Base-by-base conservation (phyloP, 148 eudicot genomes). In the Gaultheria prostrata region DNA sequence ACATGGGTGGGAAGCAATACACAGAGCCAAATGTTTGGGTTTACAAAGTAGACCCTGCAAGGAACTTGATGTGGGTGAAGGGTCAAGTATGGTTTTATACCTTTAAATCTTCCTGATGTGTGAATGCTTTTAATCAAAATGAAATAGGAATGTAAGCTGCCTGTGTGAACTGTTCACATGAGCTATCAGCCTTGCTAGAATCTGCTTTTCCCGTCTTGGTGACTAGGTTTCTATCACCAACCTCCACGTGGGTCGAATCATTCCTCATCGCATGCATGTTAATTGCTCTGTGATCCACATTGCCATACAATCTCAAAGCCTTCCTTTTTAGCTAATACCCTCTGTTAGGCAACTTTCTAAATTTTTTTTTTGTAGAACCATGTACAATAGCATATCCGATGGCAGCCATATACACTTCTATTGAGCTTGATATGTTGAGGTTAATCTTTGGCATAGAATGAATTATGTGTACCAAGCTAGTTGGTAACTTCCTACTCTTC, bases 61-160 rank as follows among this genome's bases (percentile, higher is more conserved):
- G 99, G 87, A 97, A 94, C 89, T 86, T 97, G 87, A 89, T 93
- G 89, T 97, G 97, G 98, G 97, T 97, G 49, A 92, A 72, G 91
- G 99, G 98, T 93, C 99, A 93, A 83, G 99, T 94, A 89, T 57
- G 92, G 51, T 84, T 85, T 86, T 72, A 51, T 77, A 8, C 65
- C 72, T 33, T 59, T 32, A 46, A 67, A 45, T 50, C 83, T 59
- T 70, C 65, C n/a, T 21, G 51, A 39, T 6, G 2, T 80, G 50
- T 43, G 70, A 46, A 21, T 15, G 56, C 75, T 13, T 57, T 48
- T n/a, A 20, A 59, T 43, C 46, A 56, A 15, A 35, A 33, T 18
- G 81, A 28, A n/a, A 4, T 13, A 17, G 24, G 30, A 30, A 33
- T 79, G 51, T 79, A 26, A 12, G 43, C 39, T 80, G 72, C 82